phyloP scores from a whole-genome alignment of 306 rosid genomes.

The Fragaria vesca region DNA sequence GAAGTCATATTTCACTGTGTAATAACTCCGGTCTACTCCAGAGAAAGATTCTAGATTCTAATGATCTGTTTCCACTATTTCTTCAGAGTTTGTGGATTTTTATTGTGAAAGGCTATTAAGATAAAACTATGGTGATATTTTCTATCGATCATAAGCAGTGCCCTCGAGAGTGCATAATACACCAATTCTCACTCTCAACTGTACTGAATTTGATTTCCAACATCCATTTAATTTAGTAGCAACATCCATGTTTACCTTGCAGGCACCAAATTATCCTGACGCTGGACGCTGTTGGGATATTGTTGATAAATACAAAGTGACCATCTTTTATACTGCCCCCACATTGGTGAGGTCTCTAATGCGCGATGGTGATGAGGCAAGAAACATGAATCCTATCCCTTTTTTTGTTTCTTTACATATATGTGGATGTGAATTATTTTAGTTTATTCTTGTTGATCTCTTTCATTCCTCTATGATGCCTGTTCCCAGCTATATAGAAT shows the following conservation, averaged over 20 bases:
- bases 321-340: constrained; percentile 96
- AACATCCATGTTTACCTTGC: constrained; percentile 28
- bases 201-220: constrained; percentile 10
- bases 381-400: constrained; percentile 20
- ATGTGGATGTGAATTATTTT: constrained; percentile 19
- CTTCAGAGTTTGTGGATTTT: background rate
- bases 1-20: background rate
- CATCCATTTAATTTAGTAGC: constrained; percentile 20
- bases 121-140: background rate
- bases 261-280: constrained; percentile 97
- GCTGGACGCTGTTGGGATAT: constrained; percentile 96
- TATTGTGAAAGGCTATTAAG: background rate
- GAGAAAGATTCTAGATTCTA: constrained; percentile 7
- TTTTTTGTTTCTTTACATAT: background rate
- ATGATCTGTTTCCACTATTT: background rate
- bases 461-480: background rate
- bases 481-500: constrained; percentile 5
- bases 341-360: constrained; percentile 98
- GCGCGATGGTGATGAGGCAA: constrained; percentile 83
- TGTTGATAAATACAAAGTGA: constrained; percentile 90
- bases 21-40: background rate
- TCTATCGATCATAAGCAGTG: background rate
- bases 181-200: constrained; percentile 8
- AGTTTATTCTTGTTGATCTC: constrained; percentile 5
- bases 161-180: constrained; percentile 4